Conservation (phyloP, 768 basidiomycete species). For the Collybiopsis confluens region DNA sequence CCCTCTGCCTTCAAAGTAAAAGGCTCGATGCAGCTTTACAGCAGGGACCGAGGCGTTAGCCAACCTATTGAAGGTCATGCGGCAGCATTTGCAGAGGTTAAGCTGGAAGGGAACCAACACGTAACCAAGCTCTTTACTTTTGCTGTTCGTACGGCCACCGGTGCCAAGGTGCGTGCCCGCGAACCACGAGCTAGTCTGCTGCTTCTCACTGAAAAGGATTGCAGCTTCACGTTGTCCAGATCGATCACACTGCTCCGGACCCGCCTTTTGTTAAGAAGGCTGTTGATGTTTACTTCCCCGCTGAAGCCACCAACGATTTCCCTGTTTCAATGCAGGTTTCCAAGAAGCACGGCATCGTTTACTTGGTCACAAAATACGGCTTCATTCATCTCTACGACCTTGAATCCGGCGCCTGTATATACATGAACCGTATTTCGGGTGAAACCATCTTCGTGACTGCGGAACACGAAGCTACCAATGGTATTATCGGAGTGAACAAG, state of each 20-base stretch:
- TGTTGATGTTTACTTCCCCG: slow-evolving; percentile 98
- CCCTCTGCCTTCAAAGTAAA: slow-evolving; percentile 98
- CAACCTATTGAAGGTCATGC: slow-evolving; percentile 99
- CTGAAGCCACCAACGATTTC: slow-evolving; percentile 97
- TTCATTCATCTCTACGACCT: slow-evolving; percentile 99
- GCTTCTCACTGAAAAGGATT: slow-evolving; percentile 3
- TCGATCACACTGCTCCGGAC: slow-evolving; percentile 91
- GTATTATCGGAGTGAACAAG: slow-evolving; percentile 99
- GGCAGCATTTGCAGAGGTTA: slow-evolving; percentile 90
- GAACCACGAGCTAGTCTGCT: background rate
- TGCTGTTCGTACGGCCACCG: slow-evolving; percentile 92
- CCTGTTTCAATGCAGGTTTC: slow-evolving; percentile 99
- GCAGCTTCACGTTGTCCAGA: slow-evolving; percentile 96
- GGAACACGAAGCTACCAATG: slow-evolving; percentile 88
- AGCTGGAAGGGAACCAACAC: slow-evolving; percentile 82
- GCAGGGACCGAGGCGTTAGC: slow-evolving; percentile 85
- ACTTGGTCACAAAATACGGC: slow-evolving; percentile 97
- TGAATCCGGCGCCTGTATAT: slow-evolving; percentile 94
- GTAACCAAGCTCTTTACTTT: slow-evolving; percentile 93
- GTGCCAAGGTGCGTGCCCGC: slow-evolving; percentile 76
- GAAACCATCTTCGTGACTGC: slow-evolving; percentile 99
- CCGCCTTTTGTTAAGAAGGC: slow-evolving; percentile 95
- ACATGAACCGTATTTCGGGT: slow-evolving; percentile 99
- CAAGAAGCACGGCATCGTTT: slow-evolving; percentile 93
- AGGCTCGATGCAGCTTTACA: slow-evolving; percentile 97